Base-by-base conservation (phyloP, 2,329 filamentous ascomycete genomes). In the Diplodia scrobiculata region DNA sequence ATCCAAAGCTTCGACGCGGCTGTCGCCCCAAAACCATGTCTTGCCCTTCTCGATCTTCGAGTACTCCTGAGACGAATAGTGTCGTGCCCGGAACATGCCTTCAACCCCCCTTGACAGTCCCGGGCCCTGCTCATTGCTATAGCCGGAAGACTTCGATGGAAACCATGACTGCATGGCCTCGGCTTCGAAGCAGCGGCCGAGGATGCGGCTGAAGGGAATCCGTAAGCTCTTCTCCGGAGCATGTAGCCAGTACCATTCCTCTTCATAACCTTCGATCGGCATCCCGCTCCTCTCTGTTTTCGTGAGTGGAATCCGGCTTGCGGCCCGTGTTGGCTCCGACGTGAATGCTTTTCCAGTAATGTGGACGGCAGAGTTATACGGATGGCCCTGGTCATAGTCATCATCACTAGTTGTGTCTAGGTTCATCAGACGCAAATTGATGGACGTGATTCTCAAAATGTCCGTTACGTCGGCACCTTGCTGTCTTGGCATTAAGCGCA, bases 21-120 rank as follows among this genome's bases (percentile, higher is more conserved):
- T 79, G 63, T 88, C 85, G 0, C 80, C 84, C 82, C 84, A 86
- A 72, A 83, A 86, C 85, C 85, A 88, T 0, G 75, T 73, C 29
- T 80, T 78, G 14, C 76, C 79, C 9, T 69, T 47, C 13, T 73
- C 68, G 0, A 75, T 71, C 0, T 75, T 68, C 2, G 32, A 5
- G 66, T 88, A 84, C 17, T 79, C 75, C 13, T 76, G 68, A 0
- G 73, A 70, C 0, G 83, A 80, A 70, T 80, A 86, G 0, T 72
- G 69, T 1, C 85, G 80, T 0, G 79, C 84, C n/a, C 77, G 74
- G 0, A 79, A 58, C 0, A 85, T 74, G 1, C 81, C 79, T 13
- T 75, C 70, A 0, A 84, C 70, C n/a, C 86, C 85, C 38, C 2
- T 63, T 54, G 38, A 52, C 19, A 48, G 4, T 13, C 32, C 51